Evolutionary conservation across 140 eudicot species (phyloP), one percentile per base, ranked within the genome.

Genomic region (Senecio squalidus): DNA sequence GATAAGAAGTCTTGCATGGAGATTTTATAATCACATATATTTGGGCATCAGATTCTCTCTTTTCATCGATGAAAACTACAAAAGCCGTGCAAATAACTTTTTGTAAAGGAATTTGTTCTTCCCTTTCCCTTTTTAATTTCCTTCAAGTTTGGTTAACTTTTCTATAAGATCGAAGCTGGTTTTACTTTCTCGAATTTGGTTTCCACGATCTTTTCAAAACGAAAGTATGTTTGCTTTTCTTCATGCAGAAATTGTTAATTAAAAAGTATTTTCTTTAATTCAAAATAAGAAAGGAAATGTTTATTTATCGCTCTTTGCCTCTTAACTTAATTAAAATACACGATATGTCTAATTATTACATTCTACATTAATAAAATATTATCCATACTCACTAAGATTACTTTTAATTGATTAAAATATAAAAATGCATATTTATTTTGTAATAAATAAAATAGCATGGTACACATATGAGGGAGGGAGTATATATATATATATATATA

Each of bases 31-130:
- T 15, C 34, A 15, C 57, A 56, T 23, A 11, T 22, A 30, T 33
- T 45, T 46, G 31, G 67, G 74, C 47, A 68, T 68, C 74, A 31
- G 74, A 58, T 68, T 68, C 74, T 58, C 51, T 57, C 67, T 68
- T 68, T 57, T 46, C 41, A 45, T 68, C 67, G 52, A 68, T 68
- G 60, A 57, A 68, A 68, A 45, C 67, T 34, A 57, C 74, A 68
- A 68, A 68, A 68, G 74, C 58, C 46, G 58, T 55, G n/a, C n/a
- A n/a, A n/a, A n/a, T 27, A 69, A 48, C 68, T 69, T 58, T 68
- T 58, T 34, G 61, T 69, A 58, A 59, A 69, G 61, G 61, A 36
- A 58, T 46, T 68, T 68, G 67, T 68, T 68, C 66, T 23, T 25
- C 39, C 33, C 48, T 39, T 59, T 36, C 41, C 66, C 51, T 44